phyloP scores from a whole-genome alignment of 1,284 basidiomycete genomes.

The Mycena citricolor region DNA sequence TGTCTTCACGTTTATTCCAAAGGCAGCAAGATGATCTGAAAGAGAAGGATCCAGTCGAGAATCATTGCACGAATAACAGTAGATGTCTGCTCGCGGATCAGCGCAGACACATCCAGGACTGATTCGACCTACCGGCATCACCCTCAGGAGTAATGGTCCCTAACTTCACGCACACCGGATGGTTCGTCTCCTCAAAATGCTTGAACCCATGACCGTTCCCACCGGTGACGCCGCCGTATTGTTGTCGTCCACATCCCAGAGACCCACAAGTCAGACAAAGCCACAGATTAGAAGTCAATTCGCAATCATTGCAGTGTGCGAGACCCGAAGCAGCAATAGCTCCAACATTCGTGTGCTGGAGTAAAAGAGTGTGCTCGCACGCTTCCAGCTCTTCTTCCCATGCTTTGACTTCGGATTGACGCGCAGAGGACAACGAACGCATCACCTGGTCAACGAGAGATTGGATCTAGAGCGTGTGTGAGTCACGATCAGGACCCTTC shows the following conservation, averaged over 20 bases:
- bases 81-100: slow-evolving; percentile 64
- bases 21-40: slow-evolving; percentile 72
- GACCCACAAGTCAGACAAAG: slow-evolving; percentile 93
- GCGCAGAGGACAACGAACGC: slow-evolving; percentile 82
- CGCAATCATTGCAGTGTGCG: slow-evolving; percentile 12
- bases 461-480: slow-evolving; percentile 41
- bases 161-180: slow-evolving; percentile 89
- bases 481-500: neutral
- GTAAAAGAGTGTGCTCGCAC: slow-evolving; percentile 84
- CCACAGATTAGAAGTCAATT: slow-evolving; percentile 64
- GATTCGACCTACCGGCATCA: slow-evolving; percentile 62
- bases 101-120: slow-evolving; percentile 3
- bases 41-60: slow-evolving; percentile 82
- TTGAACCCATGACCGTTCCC: slow-evolving; percentile 91
- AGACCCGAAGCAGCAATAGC: slow-evolving; percentile 60
- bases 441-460: slow-evolving; percentile 73
- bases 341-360: slow-evolving; percentile 64
- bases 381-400: slow-evolving; percentile 95
- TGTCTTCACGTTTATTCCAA: slow-evolving; percentile 85
- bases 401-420: slow-evolving; percentile 92
- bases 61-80: slow-evolving; percentile 94
- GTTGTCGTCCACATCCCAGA: slow-evolving; percentile 89
- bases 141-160: slow-evolving; percentile 98
- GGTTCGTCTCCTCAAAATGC: slow-evolving; percentile 78
- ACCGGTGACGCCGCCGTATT: slow-evolving; percentile 75